Conservation (phyloP, 2,329 filamentous ascomycete species). For the Fusarium scirpi region DNA sequence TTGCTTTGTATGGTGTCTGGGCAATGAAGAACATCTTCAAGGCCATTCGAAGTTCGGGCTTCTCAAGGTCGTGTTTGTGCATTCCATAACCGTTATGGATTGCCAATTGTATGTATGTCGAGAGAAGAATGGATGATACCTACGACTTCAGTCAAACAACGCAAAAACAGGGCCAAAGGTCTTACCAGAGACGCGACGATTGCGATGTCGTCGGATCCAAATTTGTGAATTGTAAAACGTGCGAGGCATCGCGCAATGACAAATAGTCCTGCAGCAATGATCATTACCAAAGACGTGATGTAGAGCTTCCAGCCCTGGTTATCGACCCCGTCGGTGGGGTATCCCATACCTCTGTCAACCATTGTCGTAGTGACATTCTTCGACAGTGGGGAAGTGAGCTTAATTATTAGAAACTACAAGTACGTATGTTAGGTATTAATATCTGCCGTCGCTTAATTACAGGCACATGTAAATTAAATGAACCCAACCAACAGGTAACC, state of each 20-base stretch:
- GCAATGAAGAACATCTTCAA: conserved; percentile 6
- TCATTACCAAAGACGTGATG: neutral
- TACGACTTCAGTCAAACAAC: fast-evolving
- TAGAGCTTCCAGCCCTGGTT: conserved; percentile 8
- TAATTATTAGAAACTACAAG: neutral
- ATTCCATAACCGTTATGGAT: conserved; percentile 1
- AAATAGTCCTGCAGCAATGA: neutral
- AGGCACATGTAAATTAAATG: neutral
- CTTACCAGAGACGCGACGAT: neutral
- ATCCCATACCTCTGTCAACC: conserved; percentile 1
- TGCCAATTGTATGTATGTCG: neutral
- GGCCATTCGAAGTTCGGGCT: neutral
- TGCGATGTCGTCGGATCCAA: neutral
- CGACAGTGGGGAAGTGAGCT: neutral
- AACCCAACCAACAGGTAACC: neutral
- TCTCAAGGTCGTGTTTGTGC: neutral
- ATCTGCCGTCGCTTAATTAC: neutral
- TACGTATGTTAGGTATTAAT: neutral
- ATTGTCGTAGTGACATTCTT: neutral
- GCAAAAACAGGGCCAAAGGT: fast-evolving
- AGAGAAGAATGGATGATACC: neutral
- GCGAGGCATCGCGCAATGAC: neutral
- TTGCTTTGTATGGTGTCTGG: conserved; percentile 2
- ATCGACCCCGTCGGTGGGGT: neutral
- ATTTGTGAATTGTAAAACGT: neutral